Conservation (phyloP, 2,329 filamentous ascomycete species). For the Fusarium cyanostomum region DNA sequence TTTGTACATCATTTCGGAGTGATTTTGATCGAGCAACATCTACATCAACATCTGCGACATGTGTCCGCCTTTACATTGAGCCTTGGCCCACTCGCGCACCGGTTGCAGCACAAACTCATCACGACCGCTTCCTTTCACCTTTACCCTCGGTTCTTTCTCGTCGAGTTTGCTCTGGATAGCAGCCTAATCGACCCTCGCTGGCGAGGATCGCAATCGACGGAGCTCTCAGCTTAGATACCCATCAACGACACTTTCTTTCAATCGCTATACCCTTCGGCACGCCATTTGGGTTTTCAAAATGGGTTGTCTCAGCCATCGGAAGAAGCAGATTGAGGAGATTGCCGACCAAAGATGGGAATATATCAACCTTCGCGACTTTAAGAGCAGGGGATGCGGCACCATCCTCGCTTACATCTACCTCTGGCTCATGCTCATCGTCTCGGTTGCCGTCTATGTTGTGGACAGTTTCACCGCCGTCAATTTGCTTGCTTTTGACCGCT, state of each 20-base stretch:
- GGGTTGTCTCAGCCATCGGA: slow-evolving; percentile 71
- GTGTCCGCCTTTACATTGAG: slow-evolving; percentile 22
- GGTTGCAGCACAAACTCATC: slow-evolving; percentile 32
- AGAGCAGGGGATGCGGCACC: slow-evolving; percentile 79
- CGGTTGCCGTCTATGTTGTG: slow-evolving; percentile 84
- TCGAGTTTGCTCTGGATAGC: slow-evolving; percentile 34
- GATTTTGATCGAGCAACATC: background rate
- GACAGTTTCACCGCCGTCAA: slow-evolving; percentile 96
- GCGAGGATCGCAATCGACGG: slow-evolving; percentile 57
- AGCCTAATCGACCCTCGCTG: slow-evolving; percentile 59
- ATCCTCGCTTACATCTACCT: slow-evolving; percentile 86
- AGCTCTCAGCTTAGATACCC: slow-evolving; percentile 25
- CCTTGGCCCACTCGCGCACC: slow-evolving; percentile 27
- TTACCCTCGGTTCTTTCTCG: slow-evolving; percentile 1
- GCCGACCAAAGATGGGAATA: slow-evolving; percentile 96
- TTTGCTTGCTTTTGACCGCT: slow-evolving; percentile 86
- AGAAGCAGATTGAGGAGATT: slow-evolving; percentile 70
- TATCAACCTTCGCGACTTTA: slow-evolving; percentile 82
- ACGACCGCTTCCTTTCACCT: slow-evolving; percentile 28
- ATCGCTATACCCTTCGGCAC: slow-evolving; percentile 21
- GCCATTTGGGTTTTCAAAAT: slow-evolving; percentile 53
- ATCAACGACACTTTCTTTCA: slow-evolving; percentile 16
- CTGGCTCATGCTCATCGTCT: slow-evolving; percentile 81
- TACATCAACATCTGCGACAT: slow-evolving; percentile 23
- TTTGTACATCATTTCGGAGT: background rate